Evolutionary conservation across 2,329 filamentous ascomycete genomes (phyloP).

Genomic region (Pseudopyricularia cyperi): DNA sequence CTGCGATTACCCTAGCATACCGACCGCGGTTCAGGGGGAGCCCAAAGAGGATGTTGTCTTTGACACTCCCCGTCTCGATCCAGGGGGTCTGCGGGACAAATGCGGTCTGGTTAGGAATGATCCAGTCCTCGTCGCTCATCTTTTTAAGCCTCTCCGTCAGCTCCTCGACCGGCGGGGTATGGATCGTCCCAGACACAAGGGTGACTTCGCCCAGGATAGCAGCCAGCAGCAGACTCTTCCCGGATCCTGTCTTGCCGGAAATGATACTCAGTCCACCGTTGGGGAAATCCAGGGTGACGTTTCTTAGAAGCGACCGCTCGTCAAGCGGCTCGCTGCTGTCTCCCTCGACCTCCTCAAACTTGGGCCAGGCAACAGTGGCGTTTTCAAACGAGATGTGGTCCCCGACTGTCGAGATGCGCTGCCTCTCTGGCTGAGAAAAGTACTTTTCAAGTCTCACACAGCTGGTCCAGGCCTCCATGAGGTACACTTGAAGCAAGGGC

Average conservation of each 20-base stretch:
- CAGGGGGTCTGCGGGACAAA: constrained; percentile 34
- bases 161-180: constrained; percentile 12
- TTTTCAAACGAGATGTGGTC: constrained; percentile 14
- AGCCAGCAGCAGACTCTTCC: constrained; percentile 24
- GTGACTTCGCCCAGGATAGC: constrained; percentile 25
- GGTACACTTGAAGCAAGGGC: constrained; percentile 18
- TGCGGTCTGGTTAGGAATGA: constrained; percentile 23
- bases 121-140: constrained; percentile 16
- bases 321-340: constrained; percentile 1
- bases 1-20: constrained; percentile 31
- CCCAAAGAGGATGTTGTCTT: constrained; percentile 32
- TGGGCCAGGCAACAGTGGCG: constrained; percentile 20
- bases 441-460: constrained; percentile 20
- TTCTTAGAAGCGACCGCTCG: constrained; percentile 16
- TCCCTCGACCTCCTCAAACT: constrained; percentile 13
- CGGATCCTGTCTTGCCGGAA: constrained; percentile 23
- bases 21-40: constrained; percentile 21
- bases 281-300: constrained; percentile 19
- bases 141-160: constrained; percentile 9
- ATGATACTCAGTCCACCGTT: constrained; percentile 20
- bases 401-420: constrained; percentile 11
- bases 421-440: constrained; percentile 17
- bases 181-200: constrained; percentile 17
- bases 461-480: constrained; percentile 22
- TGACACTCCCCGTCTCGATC: constrained; percentile 30